Evolutionary conservation across 345 rosid genomes (phyloP).

Genomic region (Rhodamnia argentea): DNA sequence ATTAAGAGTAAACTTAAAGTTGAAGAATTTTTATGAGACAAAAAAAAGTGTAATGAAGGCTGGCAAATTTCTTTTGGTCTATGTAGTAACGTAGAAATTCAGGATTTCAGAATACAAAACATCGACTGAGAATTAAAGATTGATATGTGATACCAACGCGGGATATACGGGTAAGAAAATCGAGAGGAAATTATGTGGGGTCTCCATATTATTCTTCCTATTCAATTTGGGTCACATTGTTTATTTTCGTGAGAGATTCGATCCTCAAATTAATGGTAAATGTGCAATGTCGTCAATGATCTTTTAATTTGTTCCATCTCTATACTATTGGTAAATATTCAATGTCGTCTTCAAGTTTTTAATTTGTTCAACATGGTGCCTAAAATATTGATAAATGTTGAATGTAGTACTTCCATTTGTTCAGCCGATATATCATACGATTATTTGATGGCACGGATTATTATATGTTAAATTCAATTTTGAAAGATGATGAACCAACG

Average conservation of each 20-base stretch:
- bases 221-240: neutral
- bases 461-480: neutral
- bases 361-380: no score
- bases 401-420: no score
- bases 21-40: no score
- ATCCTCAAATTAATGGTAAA: neutral
- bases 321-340: no score
- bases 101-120: neutral
- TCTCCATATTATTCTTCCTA: neutral
- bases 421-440: no score
- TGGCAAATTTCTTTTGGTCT: neutral
- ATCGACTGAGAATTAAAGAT: neutral
- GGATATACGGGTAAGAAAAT: neutral
- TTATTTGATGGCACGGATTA: neutral
- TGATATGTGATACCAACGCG: neutral
- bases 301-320: neutral
- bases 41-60: no score
- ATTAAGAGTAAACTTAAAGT: no score
- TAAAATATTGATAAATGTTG: no score
- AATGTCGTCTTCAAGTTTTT: no score
- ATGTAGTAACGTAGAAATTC: neutral
- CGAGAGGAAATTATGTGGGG: neutral
- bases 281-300: no score
- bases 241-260: neutral
- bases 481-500: neutral